A percentile compares a stretch with the other conserved stretches of the same genome.
Conservation (phyloP, 345 rosid species). For the Heritiera fomes region DNA sequence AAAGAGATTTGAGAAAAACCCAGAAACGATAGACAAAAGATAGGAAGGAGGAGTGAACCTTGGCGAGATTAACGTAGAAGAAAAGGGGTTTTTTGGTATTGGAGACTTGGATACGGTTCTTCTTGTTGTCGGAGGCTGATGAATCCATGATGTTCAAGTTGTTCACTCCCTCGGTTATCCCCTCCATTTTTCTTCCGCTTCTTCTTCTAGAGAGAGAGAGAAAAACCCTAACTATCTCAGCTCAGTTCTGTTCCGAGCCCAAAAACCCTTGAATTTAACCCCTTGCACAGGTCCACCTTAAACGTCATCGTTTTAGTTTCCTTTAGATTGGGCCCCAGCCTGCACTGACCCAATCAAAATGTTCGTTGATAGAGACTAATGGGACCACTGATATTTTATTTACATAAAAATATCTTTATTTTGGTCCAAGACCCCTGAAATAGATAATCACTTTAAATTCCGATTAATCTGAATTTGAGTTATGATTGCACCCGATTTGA, state of each 20-base stretch:
- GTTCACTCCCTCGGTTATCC: slow-evolving; percentile 33
- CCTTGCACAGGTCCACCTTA: too few species aligned
- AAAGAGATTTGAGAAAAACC: too few species aligned
- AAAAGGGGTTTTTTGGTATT: slow-evolving; percentile 69
- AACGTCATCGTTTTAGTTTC: background rate
- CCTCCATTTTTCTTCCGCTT: slow-evolving; percentile 28
- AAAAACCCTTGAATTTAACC: slow-evolving; percentile 16
- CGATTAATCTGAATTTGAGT: too few species aligned
- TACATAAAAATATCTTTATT: too few species aligned
- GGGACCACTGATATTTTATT: too few species aligned
- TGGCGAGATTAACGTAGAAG: slow-evolving; percentile 80
- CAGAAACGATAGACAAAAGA: background rate
- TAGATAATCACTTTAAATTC: too few species aligned
- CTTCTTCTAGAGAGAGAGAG: background rate
- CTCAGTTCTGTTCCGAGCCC: background rate
- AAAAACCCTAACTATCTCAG: slow-evolving; percentile 19
- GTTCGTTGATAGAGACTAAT: too few species aligned
- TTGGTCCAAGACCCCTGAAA: too few species aligned
- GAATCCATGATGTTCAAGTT: slow-evolving; percentile 38
- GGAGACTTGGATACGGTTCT: slow-evolving; percentile 75
- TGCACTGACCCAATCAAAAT: background rate
- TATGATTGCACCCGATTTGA: too few species aligned
- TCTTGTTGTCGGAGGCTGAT: slow-evolving; percentile 39
- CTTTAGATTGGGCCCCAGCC: background rate
- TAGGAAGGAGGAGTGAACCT: slow-evolving; percentile 32